Evolutionary conservation across 1,284 basidiomycete species (phyloP).

Genomic region (Kwoniella shivajii): DNA sequence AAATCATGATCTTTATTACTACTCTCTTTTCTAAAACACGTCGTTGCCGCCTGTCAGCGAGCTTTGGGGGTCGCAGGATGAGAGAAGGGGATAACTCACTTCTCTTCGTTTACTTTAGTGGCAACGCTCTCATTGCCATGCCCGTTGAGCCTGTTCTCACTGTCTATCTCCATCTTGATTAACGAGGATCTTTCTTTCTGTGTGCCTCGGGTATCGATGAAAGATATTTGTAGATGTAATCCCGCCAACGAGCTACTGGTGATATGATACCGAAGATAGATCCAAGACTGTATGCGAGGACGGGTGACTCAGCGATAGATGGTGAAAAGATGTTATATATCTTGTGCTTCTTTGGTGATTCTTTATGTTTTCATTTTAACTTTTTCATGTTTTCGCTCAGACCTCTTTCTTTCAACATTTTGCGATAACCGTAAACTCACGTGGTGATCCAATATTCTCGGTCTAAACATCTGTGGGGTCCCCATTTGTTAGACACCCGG

Average conservation of each 20-base stretch:
- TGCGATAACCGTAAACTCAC: neutral
- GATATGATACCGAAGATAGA: too few species aligned
- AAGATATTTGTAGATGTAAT: too few species aligned
- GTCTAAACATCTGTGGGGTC: too few species aligned
- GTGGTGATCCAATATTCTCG: too few species aligned
- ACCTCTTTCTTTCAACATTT: neutral
- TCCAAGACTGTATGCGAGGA: neutral
- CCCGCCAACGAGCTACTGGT: too few species aligned
- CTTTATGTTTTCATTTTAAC: too few species aligned
- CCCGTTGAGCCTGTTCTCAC: neutral
- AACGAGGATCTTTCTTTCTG: neutral
- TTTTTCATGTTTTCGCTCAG: neutral
- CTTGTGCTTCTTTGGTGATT: too few species aligned
- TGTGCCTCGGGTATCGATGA: constrained; percentile 8
- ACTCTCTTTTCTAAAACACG: neutral
- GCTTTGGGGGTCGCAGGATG: neutral
- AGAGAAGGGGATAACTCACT: neutral
- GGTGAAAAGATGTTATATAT: too few species aligned
- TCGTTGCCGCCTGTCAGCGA: neutral
- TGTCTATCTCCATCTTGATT: constrained; percentile 7
- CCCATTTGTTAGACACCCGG: too few species aligned
- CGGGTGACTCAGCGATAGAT: too few species aligned
- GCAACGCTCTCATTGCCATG: neutral
- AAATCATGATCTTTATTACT: constrained; percentile 43
- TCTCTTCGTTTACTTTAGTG: neutral